Evolutionary conservation across 2,329 filamentous ascomycete species (phyloP).

Genomic region (Fusarium denticulatum): DNA sequence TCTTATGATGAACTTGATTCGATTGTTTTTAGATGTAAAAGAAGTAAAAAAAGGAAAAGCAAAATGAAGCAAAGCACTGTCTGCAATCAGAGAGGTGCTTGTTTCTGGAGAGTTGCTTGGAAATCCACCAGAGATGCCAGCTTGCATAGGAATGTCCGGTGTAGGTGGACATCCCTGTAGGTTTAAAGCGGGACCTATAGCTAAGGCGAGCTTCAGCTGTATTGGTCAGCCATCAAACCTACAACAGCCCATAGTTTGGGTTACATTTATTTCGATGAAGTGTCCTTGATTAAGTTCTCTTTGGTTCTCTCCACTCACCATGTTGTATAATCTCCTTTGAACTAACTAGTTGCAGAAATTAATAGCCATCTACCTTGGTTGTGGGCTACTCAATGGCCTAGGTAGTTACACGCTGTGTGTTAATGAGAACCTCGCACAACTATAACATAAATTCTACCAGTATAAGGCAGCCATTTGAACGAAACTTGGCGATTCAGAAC

Average conservation of each 20-base stretch:
- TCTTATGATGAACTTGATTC: slow-evolving; percentile 34
- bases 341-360: neutral
- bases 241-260: neutral
- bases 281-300: neutral
- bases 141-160: slow-evolving; percentile 40
- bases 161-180: slow-evolving; percentile 27
- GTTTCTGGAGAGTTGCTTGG: slow-evolving; percentile 35
- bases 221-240: neutral
- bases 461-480: neutral
- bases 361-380: neutral
- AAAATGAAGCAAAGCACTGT: slow-evolving; percentile 16
- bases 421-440: neutral
- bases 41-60: neutral
- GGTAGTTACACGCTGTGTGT: too few relatives aligned
- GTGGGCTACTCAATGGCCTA: neutral
- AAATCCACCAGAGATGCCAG: slow-evolving; percentile 47
- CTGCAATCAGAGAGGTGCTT: slow-evolving; percentile 18
- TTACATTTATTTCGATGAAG: neutral
- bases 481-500: neutral
- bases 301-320: neutral
- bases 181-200: slow-evolving; percentile 31
- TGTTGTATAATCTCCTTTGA: neutral
- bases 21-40: neutral
- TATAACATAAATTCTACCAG: neutral
- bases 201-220: slow-evolving; percentile 35